These are phyloP conservation scores for Euphorbia corollata DNA, from an alignment of 441 rosid genomes.

Conservation along the genomic window DNA sequence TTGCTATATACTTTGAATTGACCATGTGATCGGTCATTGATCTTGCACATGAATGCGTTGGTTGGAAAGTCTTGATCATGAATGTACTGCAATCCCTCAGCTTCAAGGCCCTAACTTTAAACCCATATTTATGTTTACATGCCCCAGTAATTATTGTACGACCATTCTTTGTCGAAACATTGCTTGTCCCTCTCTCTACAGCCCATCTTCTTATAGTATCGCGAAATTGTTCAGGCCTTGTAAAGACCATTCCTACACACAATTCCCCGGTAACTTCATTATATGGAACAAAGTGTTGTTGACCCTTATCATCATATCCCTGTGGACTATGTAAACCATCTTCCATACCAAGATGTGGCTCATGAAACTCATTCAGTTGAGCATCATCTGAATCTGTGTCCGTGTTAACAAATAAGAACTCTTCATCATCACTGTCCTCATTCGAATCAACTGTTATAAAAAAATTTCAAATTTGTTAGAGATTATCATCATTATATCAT, in stretches of 20 bases:
- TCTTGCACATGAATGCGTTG: background rate
- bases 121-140: background rate
- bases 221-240: background rate
- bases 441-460: too few relatives aligned
- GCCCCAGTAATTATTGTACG: too few relatives aligned
- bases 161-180: background rate
- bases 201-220: background rate
- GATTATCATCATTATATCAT: too few relatives aligned
- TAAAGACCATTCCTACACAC: background rate
- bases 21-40: background rate
- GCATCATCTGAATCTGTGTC: too few relatives aligned
- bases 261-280: background rate
- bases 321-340: background rate
- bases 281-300: background rate
- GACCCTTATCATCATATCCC: background rate
- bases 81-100: background rate
- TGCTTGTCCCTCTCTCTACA: background rate
- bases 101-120: background rate
- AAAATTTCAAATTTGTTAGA: too few relatives aligned
- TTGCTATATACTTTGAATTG: background rate
- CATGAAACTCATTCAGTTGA: too few relatives aligned
- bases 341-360: too few relatives aligned
- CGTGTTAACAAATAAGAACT: too few relatives aligned
- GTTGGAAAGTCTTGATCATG: background rate
- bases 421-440: too few relatives aligned